These are phyloP conservation scores for Mrakia frigida DNA, from an alignment of 768 basidiomycete genomes.

Conservation along the genomic window DNA sequence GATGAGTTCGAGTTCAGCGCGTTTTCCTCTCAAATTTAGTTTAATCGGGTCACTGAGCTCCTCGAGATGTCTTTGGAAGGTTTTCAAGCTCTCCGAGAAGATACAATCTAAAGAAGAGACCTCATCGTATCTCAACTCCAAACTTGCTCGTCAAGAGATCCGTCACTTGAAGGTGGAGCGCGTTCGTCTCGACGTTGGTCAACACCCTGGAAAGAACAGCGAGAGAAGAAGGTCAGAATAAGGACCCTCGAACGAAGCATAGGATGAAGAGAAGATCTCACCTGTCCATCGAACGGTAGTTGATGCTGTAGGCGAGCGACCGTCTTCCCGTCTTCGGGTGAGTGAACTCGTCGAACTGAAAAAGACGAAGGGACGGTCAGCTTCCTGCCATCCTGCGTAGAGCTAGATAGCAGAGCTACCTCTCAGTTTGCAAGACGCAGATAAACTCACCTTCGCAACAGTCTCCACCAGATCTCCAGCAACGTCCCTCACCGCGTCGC, in stretches of 20 bases:
- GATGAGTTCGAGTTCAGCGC: no score
- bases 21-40: no score
- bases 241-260: not conserved
- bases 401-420: not conserved
- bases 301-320: slow-evolving; percentile 83
- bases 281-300: slow-evolving; percentile 97
- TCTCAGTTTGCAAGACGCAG: not conserved
- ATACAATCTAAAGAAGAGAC: not conserved
- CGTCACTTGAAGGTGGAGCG: slow-evolving; percentile 56
- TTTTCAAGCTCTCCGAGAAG: not conserved
- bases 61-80: not conserved
- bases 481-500: slow-evolving; percentile 85
- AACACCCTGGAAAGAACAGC: slow-evolving; percentile 56
- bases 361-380: not conserved
- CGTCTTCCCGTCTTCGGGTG: slow-evolving; percentile 79
- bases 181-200: slow-evolving; percentile 82
- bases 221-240: not conserved
- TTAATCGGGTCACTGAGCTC: no score
- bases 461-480: slow-evolving; percentile 90
- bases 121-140: slow-evolving; percentile 47
- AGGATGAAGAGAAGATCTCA: slow-evolving; percentile 37
- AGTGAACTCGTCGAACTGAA: slow-evolving; percentile 79
- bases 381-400: no score
- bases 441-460: slow-evolving; percentile 68
- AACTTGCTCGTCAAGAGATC: slow-evolving; percentile 42